phyloP scores from a whole-genome alignment of 2,329 filamentous ascomycete genomes.

The Sclerotiophoma versabilis region DNA sequence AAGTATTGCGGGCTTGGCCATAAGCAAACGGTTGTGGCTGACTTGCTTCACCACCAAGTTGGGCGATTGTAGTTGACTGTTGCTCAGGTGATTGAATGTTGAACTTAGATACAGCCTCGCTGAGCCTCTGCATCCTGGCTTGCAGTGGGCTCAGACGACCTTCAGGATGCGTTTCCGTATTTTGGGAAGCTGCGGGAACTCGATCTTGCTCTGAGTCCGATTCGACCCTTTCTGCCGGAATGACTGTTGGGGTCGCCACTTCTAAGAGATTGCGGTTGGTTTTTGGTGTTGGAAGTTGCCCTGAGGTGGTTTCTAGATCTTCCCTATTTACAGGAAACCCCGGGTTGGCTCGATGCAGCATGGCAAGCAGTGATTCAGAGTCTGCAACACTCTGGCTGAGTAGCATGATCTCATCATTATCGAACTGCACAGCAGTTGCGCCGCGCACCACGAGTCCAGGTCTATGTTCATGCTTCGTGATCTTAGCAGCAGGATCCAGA shows the following conservation, averaged over 20 bases:
- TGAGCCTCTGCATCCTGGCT: conserved; percentile 19
- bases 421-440: neutral
- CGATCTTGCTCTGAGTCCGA: neutral
- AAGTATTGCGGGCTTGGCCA: neutral
- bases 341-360: conserved; percentile 12
- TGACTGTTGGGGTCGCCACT: neutral
- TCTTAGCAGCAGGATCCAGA: conserved; percentile 1
- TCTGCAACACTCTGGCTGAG: conserved; percentile 2
- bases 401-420: conserved; percentile 13
- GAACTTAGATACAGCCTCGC: conserved; percentile 10
- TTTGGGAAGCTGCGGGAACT: too few species aligned
- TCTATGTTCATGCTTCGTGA: conserved; percentile 2
- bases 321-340: neutral
- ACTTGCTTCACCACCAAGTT: neutral
- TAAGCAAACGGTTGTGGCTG: neutral
- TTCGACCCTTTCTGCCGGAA: neutral
- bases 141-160: conserved; percentile 13
- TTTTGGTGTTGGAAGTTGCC: neutral
- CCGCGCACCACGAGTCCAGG: conserved; percentile 14
- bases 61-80: neutral
- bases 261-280: neutral
- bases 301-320: neutral
- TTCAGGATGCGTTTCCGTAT: neutral
- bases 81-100: neutral
- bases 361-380: conserved; percentile 7